phyloP scores from a whole-genome alignment of 2,329 filamentous ascomycete species.

The Diaporthe ampelina region DNA sequence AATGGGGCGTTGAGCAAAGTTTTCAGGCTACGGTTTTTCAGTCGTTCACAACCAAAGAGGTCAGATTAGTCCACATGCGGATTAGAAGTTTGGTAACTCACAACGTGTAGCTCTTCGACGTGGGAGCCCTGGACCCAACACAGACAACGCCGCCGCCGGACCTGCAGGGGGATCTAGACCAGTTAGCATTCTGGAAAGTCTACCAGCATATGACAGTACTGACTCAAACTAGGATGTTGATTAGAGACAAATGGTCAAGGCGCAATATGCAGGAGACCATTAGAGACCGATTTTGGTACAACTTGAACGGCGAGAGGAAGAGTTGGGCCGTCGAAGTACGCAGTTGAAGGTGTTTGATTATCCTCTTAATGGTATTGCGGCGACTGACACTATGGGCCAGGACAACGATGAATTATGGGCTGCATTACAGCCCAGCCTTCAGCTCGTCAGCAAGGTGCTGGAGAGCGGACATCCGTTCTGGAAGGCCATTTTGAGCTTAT shows the following conservation, averaged over 20 bases:
- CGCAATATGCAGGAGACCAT: neutral
- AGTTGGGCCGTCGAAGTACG: neutral
- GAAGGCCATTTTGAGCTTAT: conserved; percentile 9
- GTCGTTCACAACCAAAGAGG: neutral
- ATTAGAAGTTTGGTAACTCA: neutral
- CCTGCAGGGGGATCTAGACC: neutral
- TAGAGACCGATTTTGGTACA: neutral
- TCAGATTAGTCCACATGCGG: neutral
- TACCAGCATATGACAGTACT: neutral
- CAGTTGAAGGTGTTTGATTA: neutral
- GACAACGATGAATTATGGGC: neutral
- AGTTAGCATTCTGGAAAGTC: neutral
- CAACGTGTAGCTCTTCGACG: neutral
- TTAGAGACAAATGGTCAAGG: neutral
- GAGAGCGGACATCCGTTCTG: conserved; percentile 4
- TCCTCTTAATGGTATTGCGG: too few species aligned
- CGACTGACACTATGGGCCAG: neutral
- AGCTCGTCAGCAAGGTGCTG: neutral
- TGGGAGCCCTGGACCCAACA: neutral
- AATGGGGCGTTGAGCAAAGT: neutral
- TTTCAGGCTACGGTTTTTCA: neutral
- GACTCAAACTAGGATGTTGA: neutral
- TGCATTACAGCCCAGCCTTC: neutral
- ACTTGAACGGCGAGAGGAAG: neutral
- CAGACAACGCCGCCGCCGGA: neutral